Evolutionary conservation across 2,329 filamentous ascomycete genomes (phyloP), one percentile per base, ranked within the genome.

Genomic region (Cryphonectria japonica): DNA sequence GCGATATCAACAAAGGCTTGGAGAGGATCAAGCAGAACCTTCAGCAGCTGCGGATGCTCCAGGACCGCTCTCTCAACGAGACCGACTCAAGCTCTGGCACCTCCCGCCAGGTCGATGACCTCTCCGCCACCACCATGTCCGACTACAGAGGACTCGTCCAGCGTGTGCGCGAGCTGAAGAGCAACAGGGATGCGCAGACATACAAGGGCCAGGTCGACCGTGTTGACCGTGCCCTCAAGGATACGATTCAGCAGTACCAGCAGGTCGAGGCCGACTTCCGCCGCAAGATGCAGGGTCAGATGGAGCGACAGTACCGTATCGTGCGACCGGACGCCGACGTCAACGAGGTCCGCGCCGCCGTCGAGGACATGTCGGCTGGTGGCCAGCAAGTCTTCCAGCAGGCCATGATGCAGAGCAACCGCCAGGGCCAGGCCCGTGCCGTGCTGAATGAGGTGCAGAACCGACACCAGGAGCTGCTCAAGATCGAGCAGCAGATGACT

Each of bases 401-500:
- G 80, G 93, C 94, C 70, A 86, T 98, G 77, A 89, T 97, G 85
- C 89, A 91, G 83, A 93, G 90, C 79, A 92, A 92, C 82, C 91
- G 93, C 78, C 89, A 90, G 78, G 93, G 94, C 66, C 92, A 97
- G 81, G 93, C 94, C 59, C 91, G 92, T 74, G 89, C 91, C 52
- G 93, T 94, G 50, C 86, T 97, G 69, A 88, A 88, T 75, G 93
- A 93, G 75, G 94, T 97, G 50, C 88, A 92, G 80, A 89, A 93
- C 78, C 92, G 96, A 75, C 94, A 97, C 80, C 89, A 89, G 67
- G 94, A 93, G 59, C 92, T 99, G 75, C 89, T 94, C 82, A 95
- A 97, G 86, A 97, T 98, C 78, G 94, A 97, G 84, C 86, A 89
- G 78, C 93, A 97, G 79, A 93, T 98, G 88, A 89, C 93, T 14